Percentiles rank a stretch among this genome's conserved stretches.
These are phyloP conservation scores for Phytophthora nicotianae DNA, from an alignment of 352 stramenopile genomes.

Conservation along the genomic window DNA sequence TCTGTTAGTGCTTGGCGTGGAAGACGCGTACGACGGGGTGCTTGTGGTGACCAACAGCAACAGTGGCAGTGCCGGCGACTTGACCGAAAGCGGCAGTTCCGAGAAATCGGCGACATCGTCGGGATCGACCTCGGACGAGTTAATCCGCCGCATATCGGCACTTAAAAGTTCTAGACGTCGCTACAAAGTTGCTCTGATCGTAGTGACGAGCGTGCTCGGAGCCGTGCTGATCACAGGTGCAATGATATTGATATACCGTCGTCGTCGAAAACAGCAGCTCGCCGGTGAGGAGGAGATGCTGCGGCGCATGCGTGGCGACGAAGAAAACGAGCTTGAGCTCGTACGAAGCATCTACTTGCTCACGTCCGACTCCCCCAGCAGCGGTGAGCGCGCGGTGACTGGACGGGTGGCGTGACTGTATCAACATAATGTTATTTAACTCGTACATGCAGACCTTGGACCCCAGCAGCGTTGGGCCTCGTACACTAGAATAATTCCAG, in stretches of 20 bases:
- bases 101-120: conserved; percentile 17
- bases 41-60: conserved; percentile 11
- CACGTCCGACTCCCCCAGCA: conserved; percentile 36
- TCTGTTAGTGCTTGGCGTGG: conserved; percentile 47
- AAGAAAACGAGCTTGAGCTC: conserved; percentile 46
- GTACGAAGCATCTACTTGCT: conserved; percentile 51
- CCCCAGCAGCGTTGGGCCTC: neutral
- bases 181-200: conserved; percentile 45
- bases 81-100: conserved; percentile 12
- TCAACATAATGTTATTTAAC: conserved; percentile 37
- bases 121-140: conserved; percentile 22
- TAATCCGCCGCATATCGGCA: conserved; percentile 20
- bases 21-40: conserved; percentile 55
- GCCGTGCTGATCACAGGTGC: conserved; percentile 16
- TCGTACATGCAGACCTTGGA: too few species aligned
- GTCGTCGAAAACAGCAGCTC: conserved; percentile 31
- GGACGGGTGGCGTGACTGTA: conserved; percentile 5
- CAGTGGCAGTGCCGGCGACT: conserved; percentile 6
- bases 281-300: conserved; percentile 41
- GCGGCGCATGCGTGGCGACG: conserved; percentile 45
- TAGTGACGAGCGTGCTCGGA: conserved; percentile 25
- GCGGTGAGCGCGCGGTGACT: neutral
- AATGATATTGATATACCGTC: conserved; percentile 15
- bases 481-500: conserved; percentile 16
- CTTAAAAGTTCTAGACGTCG: conserved; percentile 28